Base-by-base conservation (phyloP, 202 grass and related monocot genomes). In the Brachypodium distachyon region DNA sequence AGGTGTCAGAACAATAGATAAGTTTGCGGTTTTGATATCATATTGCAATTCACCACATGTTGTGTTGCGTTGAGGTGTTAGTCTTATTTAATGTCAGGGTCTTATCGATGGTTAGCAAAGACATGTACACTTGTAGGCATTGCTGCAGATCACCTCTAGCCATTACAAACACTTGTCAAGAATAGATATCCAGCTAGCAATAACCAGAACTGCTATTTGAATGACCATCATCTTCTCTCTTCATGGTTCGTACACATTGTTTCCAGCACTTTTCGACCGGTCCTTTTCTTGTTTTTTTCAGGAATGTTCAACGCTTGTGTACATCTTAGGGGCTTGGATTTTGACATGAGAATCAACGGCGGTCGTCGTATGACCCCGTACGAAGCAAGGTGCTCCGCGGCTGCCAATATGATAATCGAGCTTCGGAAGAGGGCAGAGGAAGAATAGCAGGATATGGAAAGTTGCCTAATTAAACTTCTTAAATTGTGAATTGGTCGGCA, bases 301-400 rank as follows among this genome's bases (percentile, higher is more conserved):
- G 94, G 67, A 81, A 78, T 55, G 43, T 91, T 81, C 52, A 72
- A 51, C 46, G 85, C 90, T 16, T 81, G 4, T 54, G 88, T 86
- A 32, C 18, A 21, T 28, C 31, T 93, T 59, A 50, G 7, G 47
- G 79, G 94, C 17, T 29, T 73, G 23, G 94, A 89, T 52, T 78
- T 91, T 39, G 41, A 93, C 17, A 54, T 69, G 19, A 76, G 4
- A 2, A 79, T 21, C 0, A 3, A 54, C 65, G 83, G 86, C 14
- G 57, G 87, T 52, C 71, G 21, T 9, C 56, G 53, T 70, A 63
- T 8, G 17, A 93, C 37, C 61, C 76, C 91, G 55, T 67, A n/a
- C 2, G 84, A 87, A 26, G 94, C 88, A 5, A 85, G 90, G 50
- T 54, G n/a, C n/a, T n/a, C n/a, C n/a, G 88, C 94, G 14, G 94